A percentile compares a stretch with the other conserved stretches of the same genome.
Conservation (phyloP, 176 grass and related monocot genomes). For the Triticum aestivum region IWGSC_CS_RefSeq_v2.1 NC_057801.1:479744540-479745039, state of each 20-base stretch:
- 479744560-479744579: neutral
- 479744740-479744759: neutral
- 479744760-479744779: neutral
- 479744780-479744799: neutral
- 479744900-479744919: slow-evolving; percentile 60
- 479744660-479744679: neutral
- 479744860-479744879: slow-evolving; percentile 48
- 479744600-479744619: neutral
- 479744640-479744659: neutral
- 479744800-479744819: slow-evolving; percentile 53
- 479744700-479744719: no score
- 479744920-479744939: slow-evolving; percentile 48
- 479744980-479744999: slow-evolving; percentile 27
- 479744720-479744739: neutral
- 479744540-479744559: neutral
- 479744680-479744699: neutral
- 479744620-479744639: neutral
- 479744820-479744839: slow-evolving; percentile 22
- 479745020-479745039: neutral
- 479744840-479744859: slow-evolving; percentile 49
- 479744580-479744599: neutral
- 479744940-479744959: slow-evolving; percentile 22
- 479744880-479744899: slow-evolving; percentile 52
- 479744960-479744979: slow-evolving; percentile 54
- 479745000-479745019: neutral